These are phyloP conservation scores for Ogataea nitratoaversa DNA, from an alignment of 805 yeast species.

Conservation along the genomic window DNA sequence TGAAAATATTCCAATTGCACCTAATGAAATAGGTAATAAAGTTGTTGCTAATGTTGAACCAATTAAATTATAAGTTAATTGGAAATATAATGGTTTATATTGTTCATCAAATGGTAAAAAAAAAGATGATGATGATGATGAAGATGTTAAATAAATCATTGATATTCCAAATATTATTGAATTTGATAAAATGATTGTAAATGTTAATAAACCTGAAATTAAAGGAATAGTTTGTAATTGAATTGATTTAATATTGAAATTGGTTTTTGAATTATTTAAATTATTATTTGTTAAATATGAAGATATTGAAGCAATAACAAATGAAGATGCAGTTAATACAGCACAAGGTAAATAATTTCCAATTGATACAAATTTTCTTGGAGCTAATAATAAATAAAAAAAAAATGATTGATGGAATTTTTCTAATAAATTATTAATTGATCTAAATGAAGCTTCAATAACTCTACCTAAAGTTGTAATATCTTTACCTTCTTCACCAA, in stretches of 20 bases:
- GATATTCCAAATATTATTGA: conserved; percentile 25
- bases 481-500: conserved; percentile 51
- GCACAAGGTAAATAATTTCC: conserved; percentile 92
- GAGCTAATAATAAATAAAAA: conserved; percentile 79
- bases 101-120: conserved; percentile 9
- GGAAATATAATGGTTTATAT: conserved; percentile 6
- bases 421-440: conserved; percentile 87
- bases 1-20: background rate
- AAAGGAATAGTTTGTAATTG: conserved; percentile 25
- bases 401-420: conserved; percentile 97
- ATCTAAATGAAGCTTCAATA: conserved; percentile 80
- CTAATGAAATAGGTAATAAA: conserved; percentile 14
- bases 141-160: conserved; percentile 10
- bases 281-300: conserved; percentile 44
- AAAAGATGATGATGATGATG: too few relatives aligned
- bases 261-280: conserved; percentile 12
- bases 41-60: conserved; percentile 3
- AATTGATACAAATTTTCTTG: conserved; percentile 80
- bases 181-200: conserved; percentile 22
- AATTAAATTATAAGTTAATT: conserved; percentile 13
- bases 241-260: conserved; percentile 3
- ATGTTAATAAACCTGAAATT: conserved; percentile 28
- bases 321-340: conserved; percentile 62
- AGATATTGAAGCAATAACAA: conserved; percentile 64
- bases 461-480: conserved; percentile 90